Base-by-base conservation (phyloP, 257 asterid genomes). In the Lithospermum erythrorhizon region DNA sequence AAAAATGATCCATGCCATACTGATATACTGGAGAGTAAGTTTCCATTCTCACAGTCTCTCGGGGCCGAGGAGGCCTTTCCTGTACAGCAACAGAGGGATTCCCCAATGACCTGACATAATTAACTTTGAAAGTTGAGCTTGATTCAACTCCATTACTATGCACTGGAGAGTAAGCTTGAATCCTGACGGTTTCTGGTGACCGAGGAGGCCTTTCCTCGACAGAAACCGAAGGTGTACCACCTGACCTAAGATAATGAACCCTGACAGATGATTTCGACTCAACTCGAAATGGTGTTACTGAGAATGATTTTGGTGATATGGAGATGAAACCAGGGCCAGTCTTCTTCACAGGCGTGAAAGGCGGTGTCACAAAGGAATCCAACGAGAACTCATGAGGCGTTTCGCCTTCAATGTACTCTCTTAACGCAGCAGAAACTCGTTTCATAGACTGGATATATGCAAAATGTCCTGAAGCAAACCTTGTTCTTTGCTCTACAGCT, bases 361-460 rank as follows among this genome's bases (percentile, higher is more conserved):
- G 65, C 21, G 86, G 86, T 24, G 87, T 72, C 22, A 75, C 70
- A 47, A 80, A 82, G 18, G 91, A 76, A 61, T 85, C 85, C 37
- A 83, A 61, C 19, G 53, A 64, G 71, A 85, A 87, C 75, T 87
- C 98, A 0, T 84, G 87, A 48, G 96, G 90, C 72, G 83, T 94
- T 9, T 91, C 95, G 18, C 83, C 94, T 32, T 82, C 96, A 19
- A 88, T 68, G 56, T 91, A 88, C 27, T 88, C 98, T 58, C 95
- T 73, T 41, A 91, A 84, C 13, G 98, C 96, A 59, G 79, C 87
- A 14, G 98, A 88, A 59, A 91, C 95, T 71, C 95, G 67, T 73
- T 78, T 83, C 85, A 91, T 78, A 59, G 96, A 83, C 68, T 81
- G 84, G 21, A 91, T 74, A 57, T 91, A 91, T 63, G 95, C 98